Base-by-base conservation (phyloP, 2,329 filamentous ascomycete genomes). In the Clarireedia homoeocarpa region DNA sequence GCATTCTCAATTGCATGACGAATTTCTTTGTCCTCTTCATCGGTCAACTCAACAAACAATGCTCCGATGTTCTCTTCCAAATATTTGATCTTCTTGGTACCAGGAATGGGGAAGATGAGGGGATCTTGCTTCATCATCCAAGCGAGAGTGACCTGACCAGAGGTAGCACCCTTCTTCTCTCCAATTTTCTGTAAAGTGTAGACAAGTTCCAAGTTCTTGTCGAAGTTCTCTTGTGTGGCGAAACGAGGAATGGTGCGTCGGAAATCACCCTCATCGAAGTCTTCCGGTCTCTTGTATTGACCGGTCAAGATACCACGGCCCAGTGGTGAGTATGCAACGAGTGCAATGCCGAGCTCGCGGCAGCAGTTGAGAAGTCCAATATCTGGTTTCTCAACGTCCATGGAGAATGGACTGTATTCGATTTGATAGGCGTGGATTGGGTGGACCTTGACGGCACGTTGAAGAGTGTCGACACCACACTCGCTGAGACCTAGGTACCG, bases 81-180 rank as follows among this genome's bases (percentile, higher is more conserved):
- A 52, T 74, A 75, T 58, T 70, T 70, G 36, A 74, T 66, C 53
- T 66, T 73, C 65, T 73, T 76, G 0, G 76, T 78, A 4, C 75
- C 77, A 0, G 74, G 79, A 49, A 79, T 86, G 0, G 83, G 79
- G 62, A 82, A 77, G 53, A 85, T 71, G 61, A 83, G 78, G 2
- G 77, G 72, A 0, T 79, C 79, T 62, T 85, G 81, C 5, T 75
- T 75, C 59, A 83, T 63, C 58, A 86, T 63, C 82, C 83, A 87
- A 0, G 83, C 82, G 38, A 86, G 71, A 3, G 80, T 77, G 27
- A 88, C 65, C 65, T 88, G 77, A 1, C 73, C 74, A 0, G 80
- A 63, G 0, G 82, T 83, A 45, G 72, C 73, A 15, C 63, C 74
- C 69, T 86, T 84, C 55, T 68, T 71, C 46, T 74, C 69, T 0